These are phyloP conservation scores for Leishmania tarentolae DNA, from an alignment of 208 protist genomes.

Conservation along the genomic window DNA sequence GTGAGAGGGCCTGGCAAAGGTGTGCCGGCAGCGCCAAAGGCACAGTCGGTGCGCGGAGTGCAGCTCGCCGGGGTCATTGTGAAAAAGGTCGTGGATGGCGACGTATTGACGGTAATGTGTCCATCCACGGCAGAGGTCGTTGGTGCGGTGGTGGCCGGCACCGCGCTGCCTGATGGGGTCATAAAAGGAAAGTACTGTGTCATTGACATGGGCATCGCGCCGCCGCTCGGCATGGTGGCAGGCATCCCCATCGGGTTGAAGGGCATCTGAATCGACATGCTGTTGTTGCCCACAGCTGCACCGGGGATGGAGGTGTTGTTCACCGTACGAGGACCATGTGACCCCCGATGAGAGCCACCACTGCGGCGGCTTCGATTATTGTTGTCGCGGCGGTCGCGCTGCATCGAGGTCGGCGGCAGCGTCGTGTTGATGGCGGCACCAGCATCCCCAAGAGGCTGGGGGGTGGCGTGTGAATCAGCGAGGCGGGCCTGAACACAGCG, in stretches of 20 bases:
- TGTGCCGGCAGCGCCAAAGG: conserved; percentile 24
- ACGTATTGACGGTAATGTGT: conserved; percentile 3
- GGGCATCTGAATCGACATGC: background rate
- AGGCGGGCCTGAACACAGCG: conserved; percentile 63
- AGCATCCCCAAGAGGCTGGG: conserved; percentile 41
- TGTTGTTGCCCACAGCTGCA: background rate
- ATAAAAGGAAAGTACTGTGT: conserved; percentile 7
- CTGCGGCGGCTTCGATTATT: conserved; percentile 11
- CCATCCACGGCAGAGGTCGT: background rate
- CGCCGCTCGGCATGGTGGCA: background rate
- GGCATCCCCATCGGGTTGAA: conserved; percentile 3
- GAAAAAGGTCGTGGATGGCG: conserved; percentile 9
- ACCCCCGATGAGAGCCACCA: conserved; percentile 5
- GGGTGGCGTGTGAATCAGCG: conserved; percentile 60
- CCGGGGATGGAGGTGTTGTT: background rate
- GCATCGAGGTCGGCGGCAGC: conserved; percentile 12
- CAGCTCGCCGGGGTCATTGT: conserved; percentile 6
- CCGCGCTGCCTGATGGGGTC: background rate
- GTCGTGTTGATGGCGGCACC: conserved; percentile 23
- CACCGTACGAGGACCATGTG: conserved; percentile 1
- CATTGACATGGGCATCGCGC: conserved; percentile 7
- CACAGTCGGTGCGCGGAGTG: conserved; percentile 13
- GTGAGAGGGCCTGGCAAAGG: conserved; percentile 9
- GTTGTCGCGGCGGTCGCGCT: conserved; percentile 8
- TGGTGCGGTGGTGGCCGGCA: background rate